These are phyloP conservation scores for Alternaria ethzedia DNA, from an alignment of 2,329 filamentous ascomycete species.

Conservation along the genomic window DNA sequence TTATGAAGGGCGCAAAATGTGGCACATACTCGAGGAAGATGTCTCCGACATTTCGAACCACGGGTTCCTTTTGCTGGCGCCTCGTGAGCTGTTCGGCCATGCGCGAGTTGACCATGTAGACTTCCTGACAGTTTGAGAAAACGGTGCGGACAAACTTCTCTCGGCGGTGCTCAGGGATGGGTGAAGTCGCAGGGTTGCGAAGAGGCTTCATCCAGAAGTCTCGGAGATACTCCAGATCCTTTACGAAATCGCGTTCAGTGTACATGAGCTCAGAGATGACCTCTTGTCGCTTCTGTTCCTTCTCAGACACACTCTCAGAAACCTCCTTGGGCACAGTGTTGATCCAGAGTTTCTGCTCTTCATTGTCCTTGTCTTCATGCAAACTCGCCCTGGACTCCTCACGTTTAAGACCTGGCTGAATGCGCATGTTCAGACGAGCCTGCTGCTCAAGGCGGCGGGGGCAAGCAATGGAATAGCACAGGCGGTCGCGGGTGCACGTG, in stretches of 20 bases:
- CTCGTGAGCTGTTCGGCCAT: constrained; percentile 88
- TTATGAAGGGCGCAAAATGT: constrained; percentile 93
- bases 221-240: constrained; percentile 94
- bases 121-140: constrained; percentile 95
- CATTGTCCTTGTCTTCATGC: constrained; percentile 87
- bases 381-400: constrained; percentile 73
- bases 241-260: constrained; percentile 97
- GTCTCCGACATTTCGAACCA: constrained; percentile 89
- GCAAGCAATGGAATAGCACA: constrained; percentile 98
- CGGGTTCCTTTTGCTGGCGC: constrained; percentile 86
- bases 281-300: constrained; percentile 96
- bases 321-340: constrained; percentile 97
- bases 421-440: constrained; percentile 89
- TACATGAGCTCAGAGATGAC: constrained; percentile 99
- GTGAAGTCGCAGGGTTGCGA: constrained; percentile 71
- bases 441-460: constrained; percentile 93
- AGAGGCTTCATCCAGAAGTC: constrained; percentile 99
- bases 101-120: constrained; percentile 87
- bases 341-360: constrained; percentile 99
- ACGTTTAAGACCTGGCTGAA: constrained; percentile 82
- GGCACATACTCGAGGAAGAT: constrained; percentile 93
- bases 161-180: constrained; percentile 84
- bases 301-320: constrained; percentile 85
- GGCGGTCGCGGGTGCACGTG: constrained; percentile 90
- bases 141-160: constrained; percentile 93